A percentile compares a stretch with the other conserved stretches of the same genome.
Evolutionary conservation across 2,329 filamentous ascomycete species (phyloP).

Genomic region (Falciphora oryzae): DNA sequence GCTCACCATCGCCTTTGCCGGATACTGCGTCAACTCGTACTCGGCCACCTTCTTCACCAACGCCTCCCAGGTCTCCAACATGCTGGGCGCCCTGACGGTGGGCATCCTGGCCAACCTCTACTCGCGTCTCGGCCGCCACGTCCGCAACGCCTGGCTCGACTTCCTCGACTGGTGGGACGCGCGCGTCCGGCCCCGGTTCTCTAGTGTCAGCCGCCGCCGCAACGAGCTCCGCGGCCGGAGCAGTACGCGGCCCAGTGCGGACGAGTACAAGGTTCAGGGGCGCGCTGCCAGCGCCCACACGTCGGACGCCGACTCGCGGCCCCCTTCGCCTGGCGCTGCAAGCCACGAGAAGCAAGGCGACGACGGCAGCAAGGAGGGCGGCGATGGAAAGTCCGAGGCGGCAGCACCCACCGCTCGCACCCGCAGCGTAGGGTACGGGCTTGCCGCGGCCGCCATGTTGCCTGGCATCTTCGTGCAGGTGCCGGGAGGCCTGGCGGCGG

Average conservation of each 20-base stretch:
- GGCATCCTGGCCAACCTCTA: conserved; percentile 77
- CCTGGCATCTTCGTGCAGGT: conserved; percentile 78
- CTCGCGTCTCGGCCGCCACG: conserved; percentile 56
- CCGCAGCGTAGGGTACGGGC: conserved; percentile 55
- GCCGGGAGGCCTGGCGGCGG: conserved; percentile 55
- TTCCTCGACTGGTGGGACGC: conserved; percentile 48
- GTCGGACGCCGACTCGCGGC: neutral
- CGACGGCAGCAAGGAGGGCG: neutral
- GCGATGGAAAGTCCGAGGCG: neutral
- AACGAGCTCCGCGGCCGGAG: conserved; percentile 2
- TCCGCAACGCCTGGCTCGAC: conserved; percentile 50
- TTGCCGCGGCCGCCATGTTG: conserved; percentile 79
- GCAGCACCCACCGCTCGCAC: neutral
- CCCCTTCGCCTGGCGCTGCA: neutral
- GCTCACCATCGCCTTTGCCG: conserved; percentile 65
- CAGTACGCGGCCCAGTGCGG: neutral
- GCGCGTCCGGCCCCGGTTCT: conserved; percentile 33
- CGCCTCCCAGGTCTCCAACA: conserved; percentile 71
- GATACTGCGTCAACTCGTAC: conserved; percentile 73
- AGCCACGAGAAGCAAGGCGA: neutral
- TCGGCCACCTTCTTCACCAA: conserved; percentile 58
- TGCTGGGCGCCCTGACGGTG: conserved; percentile 69
- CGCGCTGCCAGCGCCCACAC: neutral
- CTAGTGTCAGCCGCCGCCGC: conserved; percentile 3
- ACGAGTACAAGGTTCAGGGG: conserved; percentile 2